phyloP scores from a whole-genome alignment of 202 grass and related monocot genomes.

The Zoysia matrella region DNA sequence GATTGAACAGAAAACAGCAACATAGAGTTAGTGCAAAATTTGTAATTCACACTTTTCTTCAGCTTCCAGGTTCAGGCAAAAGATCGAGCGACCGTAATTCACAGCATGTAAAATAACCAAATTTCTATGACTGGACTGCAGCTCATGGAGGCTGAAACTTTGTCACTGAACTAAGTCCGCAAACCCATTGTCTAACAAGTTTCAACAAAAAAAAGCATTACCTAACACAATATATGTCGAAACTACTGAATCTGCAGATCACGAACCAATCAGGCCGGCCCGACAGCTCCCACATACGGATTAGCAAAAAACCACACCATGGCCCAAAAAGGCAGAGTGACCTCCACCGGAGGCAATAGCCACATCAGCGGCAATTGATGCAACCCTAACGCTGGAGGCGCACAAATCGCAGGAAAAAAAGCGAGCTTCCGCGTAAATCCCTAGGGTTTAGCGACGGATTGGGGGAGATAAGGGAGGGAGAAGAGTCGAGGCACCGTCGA shows the following conservation, averaged over 20 bases:
- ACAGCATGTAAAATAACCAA: not conserved
- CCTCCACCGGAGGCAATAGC: not conserved
- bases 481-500: conserved; percentile 57
- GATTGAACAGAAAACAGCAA: not conserved
- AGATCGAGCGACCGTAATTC: not conserved
- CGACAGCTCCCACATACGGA: no score
- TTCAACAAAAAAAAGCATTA: no score
- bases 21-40: not conserved
- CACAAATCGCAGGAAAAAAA: not conserved
- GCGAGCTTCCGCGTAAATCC: conserved; percentile 15
- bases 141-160: not conserved
- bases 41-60: not conserved
- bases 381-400: not conserved
- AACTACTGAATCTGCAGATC: not conserved
- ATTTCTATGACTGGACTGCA: not conserved
- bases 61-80: not conserved
- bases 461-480: not conserved
- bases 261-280: no score
- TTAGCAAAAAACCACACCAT: no score
- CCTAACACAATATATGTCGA: not conserved
- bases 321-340: no score
- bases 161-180: not conserved
- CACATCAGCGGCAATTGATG: not conserved
- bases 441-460: conserved; percentile 41
- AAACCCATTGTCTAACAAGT: not conserved